These are phyloP conservation scores for Saturnispora besseyi DNA, from an alignment of 805 yeast genomes.

Conservation along the genomic window DNA sequence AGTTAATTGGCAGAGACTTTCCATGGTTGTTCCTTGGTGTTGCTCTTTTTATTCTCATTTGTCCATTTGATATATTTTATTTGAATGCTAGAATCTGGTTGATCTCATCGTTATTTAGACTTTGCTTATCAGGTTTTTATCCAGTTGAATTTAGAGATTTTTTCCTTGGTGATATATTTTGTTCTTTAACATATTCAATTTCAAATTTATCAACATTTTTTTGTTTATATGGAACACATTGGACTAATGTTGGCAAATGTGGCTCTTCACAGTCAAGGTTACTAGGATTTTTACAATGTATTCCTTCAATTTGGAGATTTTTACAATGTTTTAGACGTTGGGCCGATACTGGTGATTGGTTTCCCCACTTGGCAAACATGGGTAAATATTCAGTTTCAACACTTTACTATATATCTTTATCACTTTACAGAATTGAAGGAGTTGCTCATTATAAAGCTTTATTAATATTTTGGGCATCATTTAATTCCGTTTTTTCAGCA, in stretches of 20 bases:
- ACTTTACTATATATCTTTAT: slow-evolving; percentile 59
- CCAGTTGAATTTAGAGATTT: slow-evolving; percentile 96
- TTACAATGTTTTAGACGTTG: slow-evolving; percentile 88
- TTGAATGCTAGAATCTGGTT: slow-evolving; percentile 73
- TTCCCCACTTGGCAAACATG: slow-evolving; percentile 91
- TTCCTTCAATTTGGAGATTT: slow-evolving; percentile 87
- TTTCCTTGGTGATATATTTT: slow-evolving; percentile 83
- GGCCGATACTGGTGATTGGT: slow-evolving; percentile 89
- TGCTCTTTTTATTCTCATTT: slow-evolving; percentile 36
- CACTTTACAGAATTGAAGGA: slow-evolving; percentile 64
- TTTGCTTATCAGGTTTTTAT: slow-evolving; percentile 73
- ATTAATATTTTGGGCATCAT: slow-evolving; percentile 63
- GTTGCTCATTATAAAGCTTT: slow-evolving; percentile 37
- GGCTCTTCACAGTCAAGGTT: slow-evolving; percentile 68
- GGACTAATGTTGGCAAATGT: slow-evolving; percentile 55
- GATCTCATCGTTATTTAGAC: slow-evolving; percentile 57
- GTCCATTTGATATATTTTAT: slow-evolving; percentile 54
- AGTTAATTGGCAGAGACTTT: slow-evolving; percentile 59
- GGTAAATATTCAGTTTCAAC: slow-evolving; percentile 62
- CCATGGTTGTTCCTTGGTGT: slow-evolving; percentile 71
- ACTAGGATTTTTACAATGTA: slow-evolving; percentile 75
- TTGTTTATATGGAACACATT: slow-evolving; percentile 68
- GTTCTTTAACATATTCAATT: slow-evolving; percentile 81
- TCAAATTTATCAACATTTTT: slow-evolving; percentile 80
- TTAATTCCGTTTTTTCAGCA: slow-evolving; percentile 62